Evolutionary conservation across 306 rosid species (phyloP).

Genomic region (Morella rubra): DNA sequence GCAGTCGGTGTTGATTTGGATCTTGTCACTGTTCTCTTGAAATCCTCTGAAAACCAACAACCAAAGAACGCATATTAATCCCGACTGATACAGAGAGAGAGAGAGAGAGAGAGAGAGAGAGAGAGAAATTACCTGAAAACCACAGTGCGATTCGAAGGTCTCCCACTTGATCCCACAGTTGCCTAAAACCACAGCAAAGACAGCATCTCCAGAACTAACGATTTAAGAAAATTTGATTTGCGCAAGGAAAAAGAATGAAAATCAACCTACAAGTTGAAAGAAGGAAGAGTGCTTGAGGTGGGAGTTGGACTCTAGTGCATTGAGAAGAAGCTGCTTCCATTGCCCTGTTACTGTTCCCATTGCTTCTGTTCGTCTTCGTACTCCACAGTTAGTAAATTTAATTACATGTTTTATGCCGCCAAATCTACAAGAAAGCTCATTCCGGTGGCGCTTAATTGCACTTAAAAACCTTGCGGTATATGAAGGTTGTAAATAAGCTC

Average conservation of each 20-base stretch:
- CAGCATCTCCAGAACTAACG: neutral
- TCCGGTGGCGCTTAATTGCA: no score
- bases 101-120: slow-evolving; percentile 6
- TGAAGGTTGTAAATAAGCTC: no score
- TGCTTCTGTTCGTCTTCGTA: neutral
- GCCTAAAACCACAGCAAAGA: slow-evolving; percentile 51
- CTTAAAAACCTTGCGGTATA: no score
- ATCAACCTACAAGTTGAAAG: slow-evolving; percentile 57
- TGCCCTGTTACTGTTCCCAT: slow-evolving; percentile 50
- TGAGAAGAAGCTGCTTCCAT: slow-evolving; percentile 73
- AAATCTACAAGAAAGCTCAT: no score
- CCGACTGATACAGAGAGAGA: neutral
- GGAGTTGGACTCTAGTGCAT: slow-evolving; percentile 58
- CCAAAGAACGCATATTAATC: slow-evolving; percentile 21
- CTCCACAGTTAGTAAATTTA: neutral
- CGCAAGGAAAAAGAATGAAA: neutral
- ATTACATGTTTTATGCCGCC: neutral
- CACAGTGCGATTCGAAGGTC: slow-evolving; percentile 83
- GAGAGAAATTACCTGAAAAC: slow-evolving; percentile 75
- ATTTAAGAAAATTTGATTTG: neutral
- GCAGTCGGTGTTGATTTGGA: slow-evolving; percentile 65
- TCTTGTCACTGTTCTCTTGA: slow-evolving; percentile 56
- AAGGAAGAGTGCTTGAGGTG: slow-evolving; percentile 60
- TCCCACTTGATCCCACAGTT: slow-evolving; percentile 63
- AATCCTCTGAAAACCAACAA: slow-evolving; percentile 54